A percentile compares a stretch with the other conserved stretches of the same genome.
phyloP scores from a whole-genome alignment of 2,329 filamentous ascomycete species.

The Fusarium tupiense region DNA sequence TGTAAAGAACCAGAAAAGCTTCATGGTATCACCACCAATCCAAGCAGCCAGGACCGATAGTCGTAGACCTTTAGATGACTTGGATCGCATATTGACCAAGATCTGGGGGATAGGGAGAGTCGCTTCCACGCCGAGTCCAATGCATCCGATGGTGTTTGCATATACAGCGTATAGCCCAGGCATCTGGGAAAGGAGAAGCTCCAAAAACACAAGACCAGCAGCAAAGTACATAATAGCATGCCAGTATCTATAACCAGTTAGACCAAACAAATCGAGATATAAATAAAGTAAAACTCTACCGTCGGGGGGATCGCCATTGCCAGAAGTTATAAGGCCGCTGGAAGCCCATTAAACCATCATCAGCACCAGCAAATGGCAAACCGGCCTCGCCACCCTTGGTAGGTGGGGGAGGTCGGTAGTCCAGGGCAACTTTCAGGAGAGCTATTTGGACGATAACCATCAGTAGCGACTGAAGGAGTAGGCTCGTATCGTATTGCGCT shows the following conservation, averaged over 20 bases:
- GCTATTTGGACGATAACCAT: slow-evolving; percentile 72
- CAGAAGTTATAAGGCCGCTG: slow-evolving; percentile 80
- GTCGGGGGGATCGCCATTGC: slow-evolving; percentile 80
- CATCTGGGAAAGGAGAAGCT: slow-evolving; percentile 72
- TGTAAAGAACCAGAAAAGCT: slow-evolving; percentile 88
- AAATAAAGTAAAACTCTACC: slow-evolving; percentile 56
- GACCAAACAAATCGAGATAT: neutral
- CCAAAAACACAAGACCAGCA: slow-evolving; percentile 66
- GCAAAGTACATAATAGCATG: slow-evolving; percentile 77
- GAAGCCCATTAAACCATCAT: slow-evolving; percentile 50
- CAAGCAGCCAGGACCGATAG: slow-evolving; percentile 80
- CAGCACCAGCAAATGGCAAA: slow-evolving; percentile 68
- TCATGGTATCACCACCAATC: slow-evolving; percentile 84
- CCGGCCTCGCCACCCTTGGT: slow-evolving; percentile 69
- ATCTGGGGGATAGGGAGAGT: slow-evolving; percentile 86
- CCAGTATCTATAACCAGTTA: slow-evolving; percentile 70
- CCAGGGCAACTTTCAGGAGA: slow-evolving; percentile 74
- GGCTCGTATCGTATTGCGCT: slow-evolving; percentile 69
- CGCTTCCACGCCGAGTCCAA: slow-evolving; percentile 83
- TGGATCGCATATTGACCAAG: slow-evolving; percentile 71
- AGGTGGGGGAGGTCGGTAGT: slow-evolving; percentile 69
- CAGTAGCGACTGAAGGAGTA: slow-evolving; percentile 71
- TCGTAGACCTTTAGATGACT: slow-evolving; percentile 81
- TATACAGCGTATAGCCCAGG: slow-evolving; percentile 70
- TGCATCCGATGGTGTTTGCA: slow-evolving; percentile 73